These are phyloP conservation scores for Posidonia australis DNA, from an alignment of 106 monocot species.

Conservation along the genomic window DNA sequence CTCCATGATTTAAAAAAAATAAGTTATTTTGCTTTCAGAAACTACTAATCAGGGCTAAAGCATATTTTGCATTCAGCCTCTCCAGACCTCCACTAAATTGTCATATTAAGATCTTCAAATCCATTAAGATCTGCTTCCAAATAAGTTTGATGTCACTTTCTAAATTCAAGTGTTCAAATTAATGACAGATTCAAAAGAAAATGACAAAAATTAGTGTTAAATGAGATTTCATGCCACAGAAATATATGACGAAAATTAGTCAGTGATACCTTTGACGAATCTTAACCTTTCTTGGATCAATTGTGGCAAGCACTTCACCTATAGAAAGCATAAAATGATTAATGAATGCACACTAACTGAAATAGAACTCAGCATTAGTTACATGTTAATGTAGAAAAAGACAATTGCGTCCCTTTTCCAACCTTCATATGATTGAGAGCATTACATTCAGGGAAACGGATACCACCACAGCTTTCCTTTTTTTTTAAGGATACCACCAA, in stretches of 20 bases:
- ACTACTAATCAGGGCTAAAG: too few relatives aligned
- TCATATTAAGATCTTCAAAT: not conserved
- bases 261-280: constrained; percentile 82
- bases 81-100: not conserved
- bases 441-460: too few relatives aligned
- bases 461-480: too few relatives aligned
- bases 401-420: too few relatives aligned
- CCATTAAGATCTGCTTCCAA: not conserved
- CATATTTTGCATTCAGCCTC: not conserved
- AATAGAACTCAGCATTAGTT: too few relatives aligned
- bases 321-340: constrained; percentile 13
- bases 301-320: constrained; percentile 74
- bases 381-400: too few relatives aligned
- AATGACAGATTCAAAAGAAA: not conserved
- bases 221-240: not conserved
- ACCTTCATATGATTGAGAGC: too few relatives aligned
- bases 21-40: too few relatives aligned
- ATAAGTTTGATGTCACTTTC: not conserved
- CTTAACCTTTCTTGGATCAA: constrained; percentile 66
- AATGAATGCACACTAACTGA: too few relatives aligned
- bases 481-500: too few relatives aligned
- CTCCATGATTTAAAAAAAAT: too few relatives aligned
- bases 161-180: not conserved
- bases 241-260: not conserved
- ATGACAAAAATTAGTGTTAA: not conserved